A percentile compares a stretch with the other conserved stretches of the same genome.
Evolutionary conservation across 371 early-diverging fungal genomes (phyloP).

Genomic region (Mucor indicus): DNA sequence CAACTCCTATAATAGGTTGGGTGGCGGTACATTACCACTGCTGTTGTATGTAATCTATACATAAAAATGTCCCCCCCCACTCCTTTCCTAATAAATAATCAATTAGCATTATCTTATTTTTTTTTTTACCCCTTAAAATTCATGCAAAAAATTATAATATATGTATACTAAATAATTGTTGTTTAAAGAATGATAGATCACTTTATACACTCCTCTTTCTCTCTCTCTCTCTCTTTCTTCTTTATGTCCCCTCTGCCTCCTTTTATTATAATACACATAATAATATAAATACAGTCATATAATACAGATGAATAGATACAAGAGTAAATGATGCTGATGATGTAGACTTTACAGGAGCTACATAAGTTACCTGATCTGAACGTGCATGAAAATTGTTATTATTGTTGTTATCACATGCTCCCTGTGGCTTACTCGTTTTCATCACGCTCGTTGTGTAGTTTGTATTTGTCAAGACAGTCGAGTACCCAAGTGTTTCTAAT

Average conservation of each 20-base stretch:
- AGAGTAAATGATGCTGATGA: too few species aligned
- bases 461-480: slow-evolving; percentile 29
- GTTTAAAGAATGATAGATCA: not conserved
- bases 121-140: not conserved
- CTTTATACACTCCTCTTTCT: not conserved
- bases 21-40: not conserved
- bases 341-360: not conserved
- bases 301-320: not conserved
- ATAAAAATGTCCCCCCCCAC: too few species aligned
- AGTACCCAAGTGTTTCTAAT: slow-evolving; percentile 34
- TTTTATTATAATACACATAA: not conserved
- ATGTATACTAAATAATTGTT: too few species aligned
- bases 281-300: not conserved
- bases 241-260: not conserved
- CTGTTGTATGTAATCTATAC: slow-evolving; percentile 2
- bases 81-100: too few species aligned
- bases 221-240: not conserved
- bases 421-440: slow-evolving; percentile 10
- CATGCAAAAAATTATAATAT: not conserved
- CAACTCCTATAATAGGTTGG: too few species aligned
- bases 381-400: not conserved
- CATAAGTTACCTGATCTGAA: not conserved
- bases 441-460: slow-evolving; percentile 16
- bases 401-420: slow-evolving; percentile 8
- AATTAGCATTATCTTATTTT: not conserved